phyloP scores from a whole-genome alignment of 306 rosid genomes.

The Vachellia pachyceras region DNA sequence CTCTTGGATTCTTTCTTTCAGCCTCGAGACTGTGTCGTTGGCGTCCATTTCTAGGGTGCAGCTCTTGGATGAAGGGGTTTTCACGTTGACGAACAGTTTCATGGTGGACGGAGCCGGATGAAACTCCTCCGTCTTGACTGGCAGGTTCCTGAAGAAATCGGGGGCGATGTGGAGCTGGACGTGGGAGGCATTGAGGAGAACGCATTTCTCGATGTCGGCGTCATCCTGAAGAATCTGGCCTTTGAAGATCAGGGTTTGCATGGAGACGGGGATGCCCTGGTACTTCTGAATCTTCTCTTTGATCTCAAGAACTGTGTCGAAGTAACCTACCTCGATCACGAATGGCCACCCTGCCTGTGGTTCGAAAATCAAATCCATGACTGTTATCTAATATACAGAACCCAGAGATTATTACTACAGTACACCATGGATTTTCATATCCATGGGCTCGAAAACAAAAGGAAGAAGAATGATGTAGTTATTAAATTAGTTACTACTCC shows the following conservation, averaged over 20 bases:
- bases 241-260: conserved; percentile 72
- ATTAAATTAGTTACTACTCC: too few relatives aligned
- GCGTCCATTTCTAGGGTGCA: conserved; percentile 44
- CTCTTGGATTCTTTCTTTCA: conserved; percentile 63
- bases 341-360: conserved; percentile 51
- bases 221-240: conserved; percentile 66
- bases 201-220: conserved; percentile 48
- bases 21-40: conserved; percentile 48
- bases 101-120: neutral
- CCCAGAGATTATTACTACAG: too few relatives aligned
- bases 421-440: too few relatives aligned
- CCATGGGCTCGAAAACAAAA: too few relatives aligned
- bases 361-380: conserved; percentile 70
- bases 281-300: conserved; percentile 80
- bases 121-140: neutral
- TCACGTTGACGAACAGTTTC: conserved; percentile 46
- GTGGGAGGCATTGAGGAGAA: conserved; percentile 56
- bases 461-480: too few relatives aligned
- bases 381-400: neutral
- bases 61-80: conserved; percentile 18
- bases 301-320: conserved; percentile 66
- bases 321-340: conserved; percentile 68
- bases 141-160: neutral
- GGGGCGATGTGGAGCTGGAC: conserved; percentile 48
- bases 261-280: conserved; percentile 59